These are phyloP conservation scores for Corinectria fuckeliana DNA, from an alignment of 2,329 filamentous ascomycete species.

Conservation along the genomic window DNA sequence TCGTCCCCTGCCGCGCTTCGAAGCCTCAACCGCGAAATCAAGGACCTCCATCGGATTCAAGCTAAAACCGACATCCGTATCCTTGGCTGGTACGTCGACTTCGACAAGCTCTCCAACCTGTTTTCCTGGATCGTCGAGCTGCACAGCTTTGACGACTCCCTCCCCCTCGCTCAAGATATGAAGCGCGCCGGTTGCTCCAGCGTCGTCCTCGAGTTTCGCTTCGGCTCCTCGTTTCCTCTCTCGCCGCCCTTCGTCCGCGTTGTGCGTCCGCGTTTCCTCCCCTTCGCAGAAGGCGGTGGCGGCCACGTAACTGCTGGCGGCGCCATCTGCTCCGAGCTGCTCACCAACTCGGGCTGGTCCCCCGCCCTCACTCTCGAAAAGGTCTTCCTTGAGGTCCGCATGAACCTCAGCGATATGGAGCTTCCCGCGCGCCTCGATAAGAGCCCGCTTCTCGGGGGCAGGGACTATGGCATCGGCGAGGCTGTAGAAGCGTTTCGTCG, in stretches of 20 bases:
- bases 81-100: slow-evolving; percentile 85
- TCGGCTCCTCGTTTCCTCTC: slow-evolving; percentile 77
- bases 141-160: slow-evolving; percentile 74
- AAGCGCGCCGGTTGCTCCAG: slow-evolving; percentile 65
- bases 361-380: slow-evolving; percentile 76
- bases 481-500: slow-evolving; percentile 77
- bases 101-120: slow-evolving; percentile 69
- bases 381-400: slow-evolving; percentile 79
- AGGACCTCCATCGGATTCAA: slow-evolving; percentile 69
- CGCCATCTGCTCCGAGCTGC: slow-evolving; percentile 81
- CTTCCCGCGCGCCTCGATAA: slow-evolving; percentile 76
- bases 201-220: slow-evolving; percentile 82
- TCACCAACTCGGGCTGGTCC: slow-evolving; percentile 85
- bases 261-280: slow-evolving; percentile 78
- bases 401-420: slow-evolving; percentile 74
- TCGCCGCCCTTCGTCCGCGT: slow-evolving; percentile 86
- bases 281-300: slow-evolving; percentile 75
- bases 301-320: slow-evolving; percentile 87
- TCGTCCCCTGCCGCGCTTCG: slow-evolving; percentile 38
- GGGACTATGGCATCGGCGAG: slow-evolving; percentile 71
- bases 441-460: background rate
- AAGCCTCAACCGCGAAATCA: slow-evolving; percentile 58
- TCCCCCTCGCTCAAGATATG: slow-evolving; percentile 81
- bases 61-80: slow-evolving; percentile 63
- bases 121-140: slow-evolving; percentile 94